Base-by-base conservation (phyloP, 2,329 filamentous ascomycete genomes). In the Calonectria hongkongensis region DNA sequence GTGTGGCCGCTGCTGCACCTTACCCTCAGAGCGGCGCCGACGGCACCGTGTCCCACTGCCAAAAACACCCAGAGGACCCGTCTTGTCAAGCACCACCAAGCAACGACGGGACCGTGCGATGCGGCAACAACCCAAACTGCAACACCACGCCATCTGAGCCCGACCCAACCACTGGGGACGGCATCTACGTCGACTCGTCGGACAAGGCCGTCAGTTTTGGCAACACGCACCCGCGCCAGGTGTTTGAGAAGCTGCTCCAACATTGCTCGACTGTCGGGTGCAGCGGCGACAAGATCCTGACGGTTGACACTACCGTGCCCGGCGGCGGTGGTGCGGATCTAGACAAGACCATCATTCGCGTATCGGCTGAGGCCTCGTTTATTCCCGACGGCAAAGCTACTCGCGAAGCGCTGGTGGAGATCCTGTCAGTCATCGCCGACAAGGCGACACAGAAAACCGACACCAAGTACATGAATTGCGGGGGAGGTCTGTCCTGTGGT, bases 71-170 rank as follows among this genome's bases (percentile, higher is more conserved):
- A 25, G 45, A 48, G 9, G 45, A 48, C 45, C 45, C 45, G 5
- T 18, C 45, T 21, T 48, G 45, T n/a, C 45, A 48, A 16, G 18
- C 45, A 25, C 41, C 41, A 43, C 45, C 45, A 48, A 48, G 18
- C 45, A 48, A 48, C 5, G 45, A 25, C 45, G 45, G 45, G 45
- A 48, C 45, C n/a, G 21, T 25, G n/a, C 45, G 45, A 13, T 48
- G 45, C n/a, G 45, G n/a, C 45, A 48, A 48, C 43, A 47, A 48
- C 45, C 45, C 45, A 48, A 48, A 48, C 45, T 48, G 45, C n/a
- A 12, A 25, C 10, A 25, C 45, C 10, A 25, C 45, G 9, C 30
- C 30, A 10, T 48, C 45, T 9, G 45, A 48, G 45, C 45, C 45
- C n/a, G n/a, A 48, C 45, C 45, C 45, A 13, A 25, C 45, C n/a